Percentiles rank a stretch among this genome's conserved stretches.
These are phyloP conservation scores for Trypanosoma congolense DNA, from an alignment of 208 protist genomes.

Conservation along the genomic window DNA sequence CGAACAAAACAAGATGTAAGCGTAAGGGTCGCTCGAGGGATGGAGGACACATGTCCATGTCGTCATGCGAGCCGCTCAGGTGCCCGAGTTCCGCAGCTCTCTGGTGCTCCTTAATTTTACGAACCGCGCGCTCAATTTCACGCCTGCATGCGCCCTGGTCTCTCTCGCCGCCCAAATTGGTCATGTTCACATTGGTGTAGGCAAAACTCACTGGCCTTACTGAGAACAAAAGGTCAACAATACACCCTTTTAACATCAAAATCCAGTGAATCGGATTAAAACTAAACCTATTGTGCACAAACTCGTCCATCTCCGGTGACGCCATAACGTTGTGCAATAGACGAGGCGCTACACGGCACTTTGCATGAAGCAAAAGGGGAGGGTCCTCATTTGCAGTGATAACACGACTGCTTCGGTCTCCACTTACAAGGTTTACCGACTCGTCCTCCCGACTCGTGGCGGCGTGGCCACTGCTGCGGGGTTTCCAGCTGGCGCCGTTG, in stretches of 20 bases:
- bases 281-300: constrained; percentile 43
- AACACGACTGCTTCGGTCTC: constrained; percentile 3
- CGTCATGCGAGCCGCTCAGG: neutral
- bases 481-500: constrained; percentile 43
- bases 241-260: constrained; percentile 50
- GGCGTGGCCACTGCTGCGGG: neutral
- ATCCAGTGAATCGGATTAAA: constrained; percentile 66
- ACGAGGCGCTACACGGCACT: constrained; percentile 51
- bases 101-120: constrained; percentile 28
- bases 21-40: constrained; percentile 10
- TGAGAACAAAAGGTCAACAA: constrained; percentile 44
- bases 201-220: constrained; percentile 35
- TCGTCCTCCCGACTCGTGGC: neutral
- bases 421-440: neutral
- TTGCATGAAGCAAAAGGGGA: constrained; percentile 48
- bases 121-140: constrained; percentile 63
- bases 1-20: constrained; percentile 73
- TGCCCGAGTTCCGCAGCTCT: neutral
- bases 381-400: constrained; percentile 22
- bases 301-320: constrained; percentile 72
- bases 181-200: constrained; percentile 57
- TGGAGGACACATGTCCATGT: neutral
- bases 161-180: constrained; percentile 52
- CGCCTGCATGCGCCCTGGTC: constrained; percentile 66
- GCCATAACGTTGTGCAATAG: constrained; percentile 74